phyloP scores from a whole-genome alignment of 371 early-diverging fungal species.

The Mortierella sp. region DNA sequence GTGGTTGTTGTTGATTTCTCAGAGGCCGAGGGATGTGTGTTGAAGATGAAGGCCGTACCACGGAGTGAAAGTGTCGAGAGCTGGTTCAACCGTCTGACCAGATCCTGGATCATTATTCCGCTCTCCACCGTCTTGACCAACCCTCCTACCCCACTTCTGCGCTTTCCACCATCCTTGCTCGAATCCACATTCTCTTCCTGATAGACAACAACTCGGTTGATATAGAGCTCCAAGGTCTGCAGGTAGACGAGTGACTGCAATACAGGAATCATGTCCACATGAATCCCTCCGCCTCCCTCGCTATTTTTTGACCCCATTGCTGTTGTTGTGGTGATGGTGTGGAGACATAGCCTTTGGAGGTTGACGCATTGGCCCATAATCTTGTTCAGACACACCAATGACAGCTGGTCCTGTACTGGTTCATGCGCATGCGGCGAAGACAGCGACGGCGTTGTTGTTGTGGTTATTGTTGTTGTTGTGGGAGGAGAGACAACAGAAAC shows the following conservation, averaged over 20 bases:
- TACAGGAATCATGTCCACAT: constrained; percentile 8
- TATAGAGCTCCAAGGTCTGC: constrained; percentile 21
- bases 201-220: constrained; percentile 14
- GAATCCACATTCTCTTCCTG: background rate
- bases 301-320: background rate
- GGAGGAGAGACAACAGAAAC: no score
- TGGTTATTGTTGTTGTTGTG: background rate
- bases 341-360: constrained; percentile 23
- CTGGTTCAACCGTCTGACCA: constrained; percentile 14
- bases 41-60: constrained; percentile 32
- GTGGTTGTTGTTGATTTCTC: background rate
- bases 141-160: background rate
- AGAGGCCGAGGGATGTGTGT: background rate
- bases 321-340: background rate
- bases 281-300: constrained; percentile 18
- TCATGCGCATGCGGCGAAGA: no score
- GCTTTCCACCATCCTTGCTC: background rate
- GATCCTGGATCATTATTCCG: constrained; percentile 8
- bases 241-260: constrained; percentile 19
- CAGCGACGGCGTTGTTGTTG: background rate
- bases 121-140: background rate
- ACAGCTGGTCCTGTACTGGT: constrained; percentile 8
- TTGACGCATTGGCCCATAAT: constrained; percentile 15
- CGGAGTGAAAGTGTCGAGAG: constrained; percentile 24
- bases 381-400: constrained; percentile 20